Evolutionary conservation across 768 basidiomycete species (phyloP).

Genomic region (Suillus bovinus): DNA sequence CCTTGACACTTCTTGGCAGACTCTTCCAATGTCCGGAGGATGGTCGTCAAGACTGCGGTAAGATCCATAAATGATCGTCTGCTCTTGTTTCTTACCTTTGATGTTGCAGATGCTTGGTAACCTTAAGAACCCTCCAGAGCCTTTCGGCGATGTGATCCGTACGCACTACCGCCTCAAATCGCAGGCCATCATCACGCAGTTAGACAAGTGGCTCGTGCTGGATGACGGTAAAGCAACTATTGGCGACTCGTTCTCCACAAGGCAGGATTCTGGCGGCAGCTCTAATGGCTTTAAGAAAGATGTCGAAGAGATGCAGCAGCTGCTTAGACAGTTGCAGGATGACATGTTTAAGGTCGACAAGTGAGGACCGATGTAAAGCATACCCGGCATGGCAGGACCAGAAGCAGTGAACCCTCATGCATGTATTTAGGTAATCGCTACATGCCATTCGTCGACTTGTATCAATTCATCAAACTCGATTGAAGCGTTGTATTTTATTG

Average conservation of each 20-base stretch:
- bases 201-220: conserved; percentile 73
- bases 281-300: conserved; percentile 67
- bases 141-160: conserved; percentile 82
- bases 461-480: neutral
- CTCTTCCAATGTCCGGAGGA: conserved; percentile 89
- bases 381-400: conserved; percentile 1
- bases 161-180: conserved; percentile 93
- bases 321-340: conserved; percentile 49
- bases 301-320: conserved; percentile 66
- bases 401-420: neutral
- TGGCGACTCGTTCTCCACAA: conserved; percentile 52
- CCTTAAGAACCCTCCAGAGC: conserved; percentile 78
- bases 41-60: conserved; percentile 90
- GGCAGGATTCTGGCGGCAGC: conserved; percentile 44
- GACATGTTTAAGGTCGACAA: conserved; percentile 21
- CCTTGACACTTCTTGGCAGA: conserved; percentile 45
- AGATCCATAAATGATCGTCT: conserved; percentile 21
- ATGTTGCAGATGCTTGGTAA: conserved; percentile 75
- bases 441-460: neutral
- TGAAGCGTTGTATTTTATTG: neutral
- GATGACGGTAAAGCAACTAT: conserved; percentile 71
- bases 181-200: conserved; percentile 61
- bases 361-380: neutral
- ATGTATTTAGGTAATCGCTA: conserved; percentile 1
- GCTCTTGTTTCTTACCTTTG: conserved; percentile 10